These are phyloP conservation scores for Calocybe cyanea DNA, from an alignment of 768 basidiomycete genomes.

Conservation along the genomic window DNA sequence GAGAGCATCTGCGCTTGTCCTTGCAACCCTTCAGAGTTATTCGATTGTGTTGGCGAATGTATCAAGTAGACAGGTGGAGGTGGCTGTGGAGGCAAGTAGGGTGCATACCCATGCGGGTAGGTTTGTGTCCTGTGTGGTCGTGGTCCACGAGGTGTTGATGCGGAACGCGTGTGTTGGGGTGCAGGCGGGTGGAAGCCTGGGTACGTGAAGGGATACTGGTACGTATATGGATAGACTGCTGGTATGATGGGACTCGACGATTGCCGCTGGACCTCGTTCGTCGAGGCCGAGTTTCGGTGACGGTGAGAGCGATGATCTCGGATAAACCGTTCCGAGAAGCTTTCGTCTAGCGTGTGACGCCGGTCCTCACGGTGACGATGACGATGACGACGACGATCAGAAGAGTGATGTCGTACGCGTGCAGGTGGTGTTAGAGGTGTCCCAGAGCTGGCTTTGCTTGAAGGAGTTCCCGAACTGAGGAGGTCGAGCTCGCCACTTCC, in stretches of 20 bases:
- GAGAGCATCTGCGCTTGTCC: constrained; percentile 10
- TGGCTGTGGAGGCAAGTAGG: constrained; percentile 26
- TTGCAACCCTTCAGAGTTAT: constrained; percentile 10
- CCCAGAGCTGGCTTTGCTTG: constrained; percentile 20
- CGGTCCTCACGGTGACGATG: constrained; percentile 17
- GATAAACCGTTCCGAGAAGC: constrained; percentile 1
- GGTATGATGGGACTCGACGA: constrained; percentile 22
- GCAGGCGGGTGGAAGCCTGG: constrained; percentile 14
- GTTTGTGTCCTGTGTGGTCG: constrained; percentile 18
- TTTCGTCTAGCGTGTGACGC: constrained; percentile 8
- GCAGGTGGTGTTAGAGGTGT: constrained; percentile 17
- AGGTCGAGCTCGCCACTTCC: constrained; percentile 27
- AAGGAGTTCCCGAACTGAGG: constrained; percentile 25
- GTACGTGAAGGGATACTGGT: constrained; percentile 25
- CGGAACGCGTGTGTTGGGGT: constrained; percentile 11
- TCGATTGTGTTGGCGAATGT: constrained; percentile 13
- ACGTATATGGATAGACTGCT: constrained; percentile 30
- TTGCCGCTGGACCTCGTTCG: constrained; percentile 9
- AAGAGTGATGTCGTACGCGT: constrained; percentile 8
- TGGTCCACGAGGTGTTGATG: constrained; percentile 18
- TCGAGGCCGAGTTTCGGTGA: constrained; percentile 14
- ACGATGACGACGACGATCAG: constrained; percentile 20
- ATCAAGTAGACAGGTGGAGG: constrained; percentile 25
- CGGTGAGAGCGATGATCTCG: constrained; percentile 10
- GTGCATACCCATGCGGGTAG: constrained; percentile 25